phyloP scores from a whole-genome alignment of 257 asterid genomes.

The Phtheirospermum japonicum region DNA sequence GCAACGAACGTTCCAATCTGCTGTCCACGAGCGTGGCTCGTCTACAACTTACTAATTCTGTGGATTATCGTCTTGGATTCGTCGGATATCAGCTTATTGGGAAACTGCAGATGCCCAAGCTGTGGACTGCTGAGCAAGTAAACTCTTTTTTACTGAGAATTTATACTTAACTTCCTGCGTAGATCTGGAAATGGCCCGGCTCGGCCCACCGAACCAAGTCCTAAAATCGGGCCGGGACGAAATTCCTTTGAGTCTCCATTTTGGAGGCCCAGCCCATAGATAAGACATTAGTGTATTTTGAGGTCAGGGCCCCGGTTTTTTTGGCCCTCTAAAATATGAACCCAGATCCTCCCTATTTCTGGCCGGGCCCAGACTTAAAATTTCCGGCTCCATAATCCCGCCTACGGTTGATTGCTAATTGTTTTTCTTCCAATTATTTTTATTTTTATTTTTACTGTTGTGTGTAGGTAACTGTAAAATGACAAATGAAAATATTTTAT shows the following conservation, averaged over 20 bases:
- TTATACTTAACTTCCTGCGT: not conserved
- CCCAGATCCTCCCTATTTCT: too few relatives aligned
- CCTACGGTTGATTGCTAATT: too few relatives aligned
- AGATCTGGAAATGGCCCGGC: too few relatives aligned
- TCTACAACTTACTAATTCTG: constrained; percentile 46
- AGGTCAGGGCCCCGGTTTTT: not conserved
- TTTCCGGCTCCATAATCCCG: not conserved
- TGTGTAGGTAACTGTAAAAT: not conserved
- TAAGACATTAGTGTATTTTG: not conserved
- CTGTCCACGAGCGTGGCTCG: constrained; percentile 55
- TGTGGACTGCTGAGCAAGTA: constrained; percentile 96
- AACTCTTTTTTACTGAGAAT: constrained; percentile 11
- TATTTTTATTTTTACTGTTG: not conserved
- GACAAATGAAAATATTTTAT: not conserved
- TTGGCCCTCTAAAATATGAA: too few relatives aligned
- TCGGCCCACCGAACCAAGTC: too few relatives aligned
- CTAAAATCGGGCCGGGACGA: too few relatives aligned
- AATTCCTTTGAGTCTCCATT: too few relatives aligned
- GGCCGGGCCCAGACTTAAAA: not conserved
- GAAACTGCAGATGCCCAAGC: constrained; percentile 67
- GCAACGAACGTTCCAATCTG: constrained; percentile 43
- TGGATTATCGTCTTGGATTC: constrained; percentile 66
- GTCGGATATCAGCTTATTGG: constrained; percentile 70
- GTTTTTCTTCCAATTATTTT: not conserved
- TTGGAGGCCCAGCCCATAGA: too few relatives aligned